Evolutionary conservation across 2,329 filamentous ascomycete species (phyloP).

Genomic region (Fusarium illudens): DNA sequence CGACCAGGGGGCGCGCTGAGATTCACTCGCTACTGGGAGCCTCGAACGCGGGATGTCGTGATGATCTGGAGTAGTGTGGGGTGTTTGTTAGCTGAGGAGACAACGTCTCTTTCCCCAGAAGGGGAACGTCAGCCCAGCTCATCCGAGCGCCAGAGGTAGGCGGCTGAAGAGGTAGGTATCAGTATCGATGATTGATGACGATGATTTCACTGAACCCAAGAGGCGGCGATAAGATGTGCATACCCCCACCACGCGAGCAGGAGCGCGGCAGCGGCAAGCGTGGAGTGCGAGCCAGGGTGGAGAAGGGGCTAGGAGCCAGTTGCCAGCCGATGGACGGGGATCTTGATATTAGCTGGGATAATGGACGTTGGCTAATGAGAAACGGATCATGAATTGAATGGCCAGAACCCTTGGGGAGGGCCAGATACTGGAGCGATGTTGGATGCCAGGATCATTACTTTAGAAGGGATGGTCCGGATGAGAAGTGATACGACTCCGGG

Average conservation of each 20-base stretch:
- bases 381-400: constrained; percentile 30
- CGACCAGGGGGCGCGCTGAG: not conserved
- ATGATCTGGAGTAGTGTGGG: constrained; percentile 13
- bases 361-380: constrained; percentile 38
- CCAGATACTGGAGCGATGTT: constrained; percentile 1
- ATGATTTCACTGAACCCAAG: constrained; percentile 29
- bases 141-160: constrained; percentile 6
- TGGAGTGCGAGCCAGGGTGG: constrained; percentile 25
- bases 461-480: constrained; percentile 18
- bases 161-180: not conserved
- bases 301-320: constrained; percentile 13
- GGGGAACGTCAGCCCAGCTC: constrained; percentile 20
- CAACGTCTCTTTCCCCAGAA: not conserved
- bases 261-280: constrained; percentile 23
- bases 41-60: constrained; percentile 10
- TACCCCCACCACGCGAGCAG: constrained; percentile 23
- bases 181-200: constrained; percentile 29
- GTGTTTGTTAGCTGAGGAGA: constrained; percentile 15
- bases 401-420: not conserved
- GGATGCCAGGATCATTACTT: constrained; percentile 28
- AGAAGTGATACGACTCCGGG: not conserved
- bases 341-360: constrained; percentile 34
- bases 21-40: not conserved
- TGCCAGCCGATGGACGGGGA: constrained; percentile 13
- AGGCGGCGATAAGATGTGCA: constrained; percentile 29